Percentiles rank a stretch among this genome's conserved stretches.
These are phyloP conservation scores for Candida ascalaphidarum DNA, from an alignment of 805 yeast species.

Conservation along the genomic window DNA sequence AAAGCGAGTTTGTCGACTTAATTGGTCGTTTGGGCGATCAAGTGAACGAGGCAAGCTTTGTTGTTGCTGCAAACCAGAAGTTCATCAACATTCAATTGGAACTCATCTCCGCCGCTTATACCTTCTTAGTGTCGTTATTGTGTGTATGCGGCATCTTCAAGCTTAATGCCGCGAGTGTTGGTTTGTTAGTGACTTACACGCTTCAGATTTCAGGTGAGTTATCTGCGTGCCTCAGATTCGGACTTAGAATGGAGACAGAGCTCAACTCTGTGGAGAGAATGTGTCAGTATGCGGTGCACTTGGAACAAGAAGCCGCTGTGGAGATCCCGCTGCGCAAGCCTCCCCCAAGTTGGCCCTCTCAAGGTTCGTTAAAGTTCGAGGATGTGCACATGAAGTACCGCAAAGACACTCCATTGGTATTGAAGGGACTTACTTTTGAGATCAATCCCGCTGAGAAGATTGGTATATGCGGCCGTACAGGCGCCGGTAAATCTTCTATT, in stretches of 20 bases:
- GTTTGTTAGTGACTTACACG: neutral
- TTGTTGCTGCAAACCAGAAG: neutral
- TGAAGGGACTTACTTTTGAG: conserved; percentile 4
- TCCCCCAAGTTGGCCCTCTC: conserved; percentile 3
- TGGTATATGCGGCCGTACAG: conserved; percentile 14
- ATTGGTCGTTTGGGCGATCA: neutral
- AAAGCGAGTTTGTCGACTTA: neutral
- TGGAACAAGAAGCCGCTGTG: conserved; percentile 8
- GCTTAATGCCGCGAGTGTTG: neutral
- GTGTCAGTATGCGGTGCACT: conserved; percentile 1
- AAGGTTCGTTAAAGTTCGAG: conserved; percentile 4
- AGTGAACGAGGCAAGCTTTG: neutral
- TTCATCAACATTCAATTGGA: neutral
- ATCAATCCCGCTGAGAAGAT: conserved; percentile 6
- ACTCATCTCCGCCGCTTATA: neutral
- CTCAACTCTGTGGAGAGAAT: conserved; percentile 1
- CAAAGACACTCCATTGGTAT: conserved; percentile 8
- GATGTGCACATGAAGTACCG: conserved; percentile 4
- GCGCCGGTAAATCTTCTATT: conserved; percentile 14
- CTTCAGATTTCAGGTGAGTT: neutral
- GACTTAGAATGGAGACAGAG: neutral
- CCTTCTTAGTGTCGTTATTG: neutral
- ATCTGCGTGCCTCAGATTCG: neutral
- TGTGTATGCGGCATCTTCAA: neutral
- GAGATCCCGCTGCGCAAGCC: neutral